Evolutionary conservation across 495 filamentous ascomycete genomes (phyloP).

Genomic region (Echria macrotheca): DNA sequence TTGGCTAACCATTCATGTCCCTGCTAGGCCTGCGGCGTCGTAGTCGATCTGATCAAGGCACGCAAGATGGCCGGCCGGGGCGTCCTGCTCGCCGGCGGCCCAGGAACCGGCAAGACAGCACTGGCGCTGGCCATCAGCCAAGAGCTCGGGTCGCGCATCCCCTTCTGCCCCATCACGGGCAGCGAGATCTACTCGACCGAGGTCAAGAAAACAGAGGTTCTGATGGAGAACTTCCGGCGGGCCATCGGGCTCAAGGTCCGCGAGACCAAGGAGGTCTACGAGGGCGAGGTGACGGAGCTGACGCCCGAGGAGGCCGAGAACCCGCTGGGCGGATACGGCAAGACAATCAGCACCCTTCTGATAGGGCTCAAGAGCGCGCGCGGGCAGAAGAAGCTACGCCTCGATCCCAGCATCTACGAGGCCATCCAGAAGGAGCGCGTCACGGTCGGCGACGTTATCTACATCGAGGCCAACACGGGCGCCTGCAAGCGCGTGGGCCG

Average conservation of each 20-base stretch:
- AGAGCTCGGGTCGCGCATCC: constrained; percentile 93
- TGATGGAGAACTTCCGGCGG: constrained; percentile 97
- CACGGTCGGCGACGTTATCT: constrained; percentile 92
- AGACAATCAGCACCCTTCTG: constrained; percentile 85
- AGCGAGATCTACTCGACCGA: constrained; percentile 96
- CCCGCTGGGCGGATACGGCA: constrained; percentile 89
- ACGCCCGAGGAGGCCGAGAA: constrained; percentile 98
- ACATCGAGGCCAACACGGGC: constrained; percentile 97
- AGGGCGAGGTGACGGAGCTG: constrained; percentile 92
- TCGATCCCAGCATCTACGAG: constrained; percentile 98
- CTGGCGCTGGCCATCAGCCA: constrained; percentile 90
- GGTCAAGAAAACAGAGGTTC: constrained; percentile 96
- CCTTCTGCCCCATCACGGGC: constrained; percentile 93
- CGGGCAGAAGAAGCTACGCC: constrained; percentile 91
- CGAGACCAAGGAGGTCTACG: constrained; percentile 97
- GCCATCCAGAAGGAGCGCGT: constrained; percentile 98
- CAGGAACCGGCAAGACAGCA: constrained; percentile 95
- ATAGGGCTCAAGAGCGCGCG: constrained; percentile 85
- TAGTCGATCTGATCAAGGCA: constrained; percentile 88
- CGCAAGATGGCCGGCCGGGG: constrained; percentile 97
- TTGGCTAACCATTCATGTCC: not conserved
- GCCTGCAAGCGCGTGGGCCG: constrained; percentile 94
- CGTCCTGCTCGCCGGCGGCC: constrained; percentile 83
- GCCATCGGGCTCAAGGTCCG: constrained; percentile 94
- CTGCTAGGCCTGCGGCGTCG: constrained; percentile 75